A percentile compares a stretch with the other conserved stretches of the same genome.
These are phyloP conservation scores for Hondaea fermentalgiana DNA, from an alignment of 108 stramenopile species.

Conservation along the genomic window DNA sequence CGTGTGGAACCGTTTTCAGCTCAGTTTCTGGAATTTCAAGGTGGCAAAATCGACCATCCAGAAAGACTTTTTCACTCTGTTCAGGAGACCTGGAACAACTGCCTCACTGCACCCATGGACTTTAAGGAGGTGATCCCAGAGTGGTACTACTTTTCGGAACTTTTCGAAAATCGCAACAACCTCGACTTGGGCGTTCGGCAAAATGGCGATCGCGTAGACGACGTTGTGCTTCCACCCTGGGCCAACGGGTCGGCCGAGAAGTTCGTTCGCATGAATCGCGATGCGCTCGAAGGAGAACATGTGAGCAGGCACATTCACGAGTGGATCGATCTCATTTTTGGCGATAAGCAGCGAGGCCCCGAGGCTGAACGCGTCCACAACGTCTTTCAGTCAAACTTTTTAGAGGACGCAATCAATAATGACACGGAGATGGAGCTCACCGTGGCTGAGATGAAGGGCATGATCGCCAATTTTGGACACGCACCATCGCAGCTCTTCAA, in stretches of 20 bases:
- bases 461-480: slow-evolving; percentile 33
- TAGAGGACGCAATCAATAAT: slow-evolving; percentile 37
- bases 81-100: slow-evolving; percentile 56
- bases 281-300: slow-evolving; percentile 33
- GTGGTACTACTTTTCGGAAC: slow-evolving; percentile 84
- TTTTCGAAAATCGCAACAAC: slow-evolving; percentile 70
- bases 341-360: slow-evolving; percentile 28
- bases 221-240: slow-evolving; percentile 85
- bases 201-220: slow-evolving; percentile 63
- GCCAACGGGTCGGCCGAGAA: slow-evolving; percentile 69
- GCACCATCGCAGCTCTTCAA: slow-evolving; percentile 33
- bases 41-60: slow-evolving; percentile 86
- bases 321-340: slow-evolving; percentile 45
- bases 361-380: slow-evolving; percentile 28
- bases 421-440: slow-evolving; percentile 28
- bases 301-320: slow-evolving; percentile 29
- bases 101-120: slow-evolving; percentile 28
- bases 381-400: slow-evolving; percentile 24
- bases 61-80: slow-evolving; percentile 82
- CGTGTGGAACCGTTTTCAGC: slow-evolving; percentile 79
- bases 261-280: slow-evolving; percentile 22
- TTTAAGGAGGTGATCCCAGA: slow-evolving; percentile 87
- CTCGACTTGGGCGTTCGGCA: slow-evolving; percentile 79
- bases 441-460: slow-evolving; percentile 51
- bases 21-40: slow-evolving; percentile 79